Base-by-base conservation (phyloP, 2,329 filamentous ascomycete species). In the Fusarium poae region DNA sequence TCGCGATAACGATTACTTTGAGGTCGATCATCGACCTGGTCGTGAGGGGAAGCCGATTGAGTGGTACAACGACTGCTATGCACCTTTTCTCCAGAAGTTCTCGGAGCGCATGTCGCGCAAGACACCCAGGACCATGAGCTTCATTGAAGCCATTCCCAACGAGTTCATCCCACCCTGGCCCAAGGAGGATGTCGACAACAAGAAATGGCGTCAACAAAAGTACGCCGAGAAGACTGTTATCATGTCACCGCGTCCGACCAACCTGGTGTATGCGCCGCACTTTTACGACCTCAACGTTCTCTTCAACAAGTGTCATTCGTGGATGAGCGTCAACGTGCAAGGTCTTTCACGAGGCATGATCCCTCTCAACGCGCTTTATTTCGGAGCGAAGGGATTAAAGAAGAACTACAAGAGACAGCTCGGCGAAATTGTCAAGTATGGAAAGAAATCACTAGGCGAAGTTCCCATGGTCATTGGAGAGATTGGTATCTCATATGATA, bases 211-310 rank as follows among this genome's bases (percentile, higher is more conserved):
- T 1, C 27, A 32, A 21, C 74, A 75, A 27, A 68, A 45, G 3
- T 77, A 79, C 51, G 74, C 74, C 27, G 74, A 67, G 37, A 72
- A 70, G 32, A 77, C 72, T 0, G 64, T 75, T 34, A 74, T 79
- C 8, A 62, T 71, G 4, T 64, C 71, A 10, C 62, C 65, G 13
- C 75, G 74, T 13, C 79, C 75, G 2, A 46, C 39, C 13, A 79
- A 77, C 62, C 64, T 82, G n/a, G 79, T 81, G 15, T 82, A 80
- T 48, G 79, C 80, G 0, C 80, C 80, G 7, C 80, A 82, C 60
- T 82, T 82, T 60, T 82, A 82, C 59, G 80, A 82, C 40, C 75
- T 82, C 20, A 80, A 82, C 35, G 80, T 81, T 0, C 60, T 82
- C 2, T 82, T 79, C 59, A 77, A 74, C 65, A 79, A 79, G 49